A percentile compares a stretch with the other conserved stretches of the same genome.
These are phyloP conservation scores for Kwoniella dejecticola DNA, from an alignment of 768 basidiomycete genomes.

Conservation along the genomic window DNA sequence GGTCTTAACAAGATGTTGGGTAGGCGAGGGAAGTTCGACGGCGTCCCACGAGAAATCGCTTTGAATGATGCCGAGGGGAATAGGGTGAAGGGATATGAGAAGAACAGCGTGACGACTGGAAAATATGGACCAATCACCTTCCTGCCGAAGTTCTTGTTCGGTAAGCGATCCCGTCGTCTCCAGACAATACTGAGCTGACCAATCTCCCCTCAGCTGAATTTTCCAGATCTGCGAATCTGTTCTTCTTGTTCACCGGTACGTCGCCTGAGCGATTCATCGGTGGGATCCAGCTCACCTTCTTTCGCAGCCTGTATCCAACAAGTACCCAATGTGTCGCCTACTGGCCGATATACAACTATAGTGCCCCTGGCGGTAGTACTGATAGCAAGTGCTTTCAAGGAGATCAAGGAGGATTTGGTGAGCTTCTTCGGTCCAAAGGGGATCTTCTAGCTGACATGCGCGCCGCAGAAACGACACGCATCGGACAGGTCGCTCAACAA, in stretches of 20 bases:
- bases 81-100: slow-evolving; percentile 64
- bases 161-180: too few species aligned
- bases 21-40: slow-evolving; percentile 43
- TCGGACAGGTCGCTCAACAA: slow-evolving; percentile 91
- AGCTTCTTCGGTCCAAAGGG: slow-evolving; percentile 42
- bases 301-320: slow-evolving; percentile 84
- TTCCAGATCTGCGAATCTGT: slow-evolving; percentile 96
- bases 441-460: background rate
- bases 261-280: background rate
- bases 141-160: slow-evolving; percentile 86
- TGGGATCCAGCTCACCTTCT: background rate
- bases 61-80: slow-evolving; percentile 58
- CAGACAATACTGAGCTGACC: too few species aligned
- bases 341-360: slow-evolving; percentile 92
- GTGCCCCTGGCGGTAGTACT: slow-evolving; percentile 83
- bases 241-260: slow-evolving; percentile 86
- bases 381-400: slow-evolving; percentile 92
- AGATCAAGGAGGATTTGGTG: slow-evolving; percentile 89
- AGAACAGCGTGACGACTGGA: slow-evolving; percentile 90
- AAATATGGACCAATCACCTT: slow-evolving; percentile 90
- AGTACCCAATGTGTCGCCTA: slow-evolving; percentile 96
- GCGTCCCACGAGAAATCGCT: slow-evolving; percentile 63
- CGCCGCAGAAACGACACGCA: slow-evolving; percentile 86
- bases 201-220: slow-evolving; percentile 73
- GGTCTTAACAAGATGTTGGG: slow-evolving; percentile 44